Conservation (phyloP, 116 monocot genomes). For the Cymodocea nodosa region DNA sequence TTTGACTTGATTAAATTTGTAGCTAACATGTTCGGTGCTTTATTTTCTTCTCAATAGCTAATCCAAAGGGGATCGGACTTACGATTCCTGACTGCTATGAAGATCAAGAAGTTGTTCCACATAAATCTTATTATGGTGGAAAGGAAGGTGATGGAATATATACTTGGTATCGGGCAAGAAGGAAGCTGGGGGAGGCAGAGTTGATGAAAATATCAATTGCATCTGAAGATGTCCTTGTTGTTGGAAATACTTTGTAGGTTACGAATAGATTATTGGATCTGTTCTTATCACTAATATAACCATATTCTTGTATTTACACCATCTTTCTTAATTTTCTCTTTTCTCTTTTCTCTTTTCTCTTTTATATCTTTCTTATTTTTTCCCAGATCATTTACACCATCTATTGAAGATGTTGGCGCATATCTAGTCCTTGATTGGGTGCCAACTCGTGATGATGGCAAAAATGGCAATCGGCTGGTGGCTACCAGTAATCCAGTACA, state of each 20-base stretch:
- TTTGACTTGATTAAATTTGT: not conserved
- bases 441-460: conserved; percentile 83
- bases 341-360: too few relatives aligned
- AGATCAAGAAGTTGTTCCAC: conserved; percentile 65
- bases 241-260: conserved; percentile 68
- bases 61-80: conserved; percentile 76
- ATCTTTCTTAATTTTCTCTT: too few relatives aligned
- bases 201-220: conserved; percentile 16
- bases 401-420: conserved; percentile 75
- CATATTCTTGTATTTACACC: not conserved
- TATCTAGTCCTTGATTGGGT: conserved; percentile 77
- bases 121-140: conserved; percentile 89
- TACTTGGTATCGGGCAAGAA: conserved; percentile 68
- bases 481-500: conserved; percentile 56
- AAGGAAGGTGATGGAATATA: conserved; percentile 68
- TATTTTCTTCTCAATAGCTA: conserved; percentile 27
- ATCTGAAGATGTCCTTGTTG: conserved; percentile 26
- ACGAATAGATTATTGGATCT: not conserved
- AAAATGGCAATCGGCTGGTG: conserved; percentile 49
- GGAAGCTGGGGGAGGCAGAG: conserved; percentile 32
- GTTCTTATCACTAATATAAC: not conserved
- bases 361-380: not conserved
- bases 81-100: conserved; percentile 57
- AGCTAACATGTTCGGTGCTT: not conserved
- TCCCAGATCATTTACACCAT: conserved; percentile 70